Evolutionary conservation across 106 monocot genomes (phyloP).

Genomic region (Acorus calamus): DNA sequence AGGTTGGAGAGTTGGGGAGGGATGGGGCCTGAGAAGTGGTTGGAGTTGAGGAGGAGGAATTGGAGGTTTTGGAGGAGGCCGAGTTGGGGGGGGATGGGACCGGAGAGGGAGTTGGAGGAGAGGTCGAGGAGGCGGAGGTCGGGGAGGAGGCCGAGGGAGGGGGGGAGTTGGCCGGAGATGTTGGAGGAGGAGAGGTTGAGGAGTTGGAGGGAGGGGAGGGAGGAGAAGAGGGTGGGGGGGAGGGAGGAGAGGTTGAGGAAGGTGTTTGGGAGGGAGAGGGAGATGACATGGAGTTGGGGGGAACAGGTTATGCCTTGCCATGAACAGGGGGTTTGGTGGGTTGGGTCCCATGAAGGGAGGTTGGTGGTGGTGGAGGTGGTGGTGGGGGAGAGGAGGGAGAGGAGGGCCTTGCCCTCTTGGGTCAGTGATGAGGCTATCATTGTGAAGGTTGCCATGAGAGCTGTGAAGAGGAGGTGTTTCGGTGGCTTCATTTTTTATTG

Average conservation of each 20-base stretch:
- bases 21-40: conserved; percentile 48
- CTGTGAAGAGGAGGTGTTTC: neutral
- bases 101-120: conserved; percentile 54
- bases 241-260: conserved; percentile 88
- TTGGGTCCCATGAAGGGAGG: conserved; percentile 68
- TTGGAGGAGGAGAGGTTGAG: conserved; percentile 79
- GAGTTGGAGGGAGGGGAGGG: conserved; percentile 69
- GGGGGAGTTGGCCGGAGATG: conserved; percentile 46
- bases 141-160: conserved; percentile 28
- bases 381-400: conserved; percentile 31
- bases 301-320: conserved; percentile 93
- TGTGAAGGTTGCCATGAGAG: neutral
- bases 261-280: conserved; percentile 75
- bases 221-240: conserved; percentile 39
- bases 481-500: neutral
- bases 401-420: conserved; percentile 46
- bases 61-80: conserved; percentile 32
- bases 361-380: neutral
- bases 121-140: conserved; percentile 60
- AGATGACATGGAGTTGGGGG: conserved; percentile 54
- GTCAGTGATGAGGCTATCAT: conserved; percentile 25
- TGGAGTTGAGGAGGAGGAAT: conserved; percentile 62
- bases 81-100: conserved; percentile 35
- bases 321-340: conserved; percentile 50
- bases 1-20: conserved; percentile 42